A percentile compares a stretch with the other conserved stretches of the same genome.
These are phyloP conservation scores for Drechslerella stenobrocha DNA, from an alignment of 2,329 filamentous ascomycete genomes.

Conservation along the genomic window DNA sequence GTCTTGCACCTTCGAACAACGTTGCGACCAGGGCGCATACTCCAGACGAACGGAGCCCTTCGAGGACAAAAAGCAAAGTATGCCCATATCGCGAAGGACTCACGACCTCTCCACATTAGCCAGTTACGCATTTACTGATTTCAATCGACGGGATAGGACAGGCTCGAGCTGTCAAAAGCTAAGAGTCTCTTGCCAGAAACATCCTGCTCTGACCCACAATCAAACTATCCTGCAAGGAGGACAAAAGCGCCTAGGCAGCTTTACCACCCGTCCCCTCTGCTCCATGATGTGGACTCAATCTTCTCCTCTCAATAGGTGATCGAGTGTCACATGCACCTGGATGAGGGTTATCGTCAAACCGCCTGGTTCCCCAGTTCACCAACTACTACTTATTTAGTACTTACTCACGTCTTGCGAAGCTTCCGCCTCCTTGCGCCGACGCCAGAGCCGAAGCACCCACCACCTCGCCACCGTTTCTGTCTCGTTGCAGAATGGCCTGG, in stretches of 20 bases:
- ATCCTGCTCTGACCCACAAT: conserved; percentile 33
- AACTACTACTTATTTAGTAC: too few species aligned
- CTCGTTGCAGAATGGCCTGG: conserved; percentile 23
- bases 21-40: conserved; percentile 1
- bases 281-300: background rate
- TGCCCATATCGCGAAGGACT: background rate
- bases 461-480: conserved; percentile 25
- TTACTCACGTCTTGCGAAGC: conserved; percentile 9
- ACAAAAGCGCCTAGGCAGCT: conserved; percentile 23
- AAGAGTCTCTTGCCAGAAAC: conserved; percentile 25
- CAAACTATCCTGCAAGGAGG: conserved; percentile 20
- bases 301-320: background rate
- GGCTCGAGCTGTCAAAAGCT: conserved; percentile 20
- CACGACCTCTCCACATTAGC: background rate
- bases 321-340: background rate
- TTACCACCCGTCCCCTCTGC: background rate
- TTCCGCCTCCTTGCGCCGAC: conserved; percentile 28
- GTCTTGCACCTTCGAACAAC: conserved; percentile 1
- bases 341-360: conserved; percentile 19
- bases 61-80: background rate
- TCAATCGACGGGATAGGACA: background rate
- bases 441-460: conserved; percentile 15
- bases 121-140: background rate
- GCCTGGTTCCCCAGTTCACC: conserved; percentile 9
- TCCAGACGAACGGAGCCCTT: conserved; percentile 4